Percentiles rank a stretch among this genome's conserved stretches.
phyloP scores from a whole-genome alignment of 1,139 yeast genomes.

The Saccharomyces pastorianus region DNA sequence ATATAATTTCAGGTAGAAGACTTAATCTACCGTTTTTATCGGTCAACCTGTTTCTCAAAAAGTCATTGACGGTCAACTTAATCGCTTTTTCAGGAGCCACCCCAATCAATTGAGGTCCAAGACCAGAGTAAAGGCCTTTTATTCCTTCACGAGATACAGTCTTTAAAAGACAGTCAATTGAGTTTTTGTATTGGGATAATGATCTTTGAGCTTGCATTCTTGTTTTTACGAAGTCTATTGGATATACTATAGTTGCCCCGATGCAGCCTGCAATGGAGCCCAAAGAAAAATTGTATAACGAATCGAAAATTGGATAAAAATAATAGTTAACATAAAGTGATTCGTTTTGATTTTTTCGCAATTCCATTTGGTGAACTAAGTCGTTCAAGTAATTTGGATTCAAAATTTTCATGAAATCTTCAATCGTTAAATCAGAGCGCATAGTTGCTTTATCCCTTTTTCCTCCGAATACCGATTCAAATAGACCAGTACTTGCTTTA shows the following conservation, averaged over 20 bases:
- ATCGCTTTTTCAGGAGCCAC: constrained; percentile 99
- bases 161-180: constrained; percentile 77
- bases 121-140: constrained; percentile 81
- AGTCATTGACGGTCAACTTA: constrained; percentile 87
- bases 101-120: constrained; percentile 90
- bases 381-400: constrained; percentile 48
- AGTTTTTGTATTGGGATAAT: constrained; percentile 59
- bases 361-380: constrained; percentile 44
- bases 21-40: constrained; percentile 49
- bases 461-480: constrained; percentile 13
- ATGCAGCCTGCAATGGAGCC: constrained; percentile 97
- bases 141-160: constrained; percentile 73
- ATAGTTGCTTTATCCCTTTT: constrained; percentile 11
- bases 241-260: constrained; percentile 97
- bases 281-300: constrained; percentile 76
- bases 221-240: constrained; percentile 92
- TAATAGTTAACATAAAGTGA: constrained; percentile 32
- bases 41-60: constrained; percentile 68
- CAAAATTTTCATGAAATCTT: constrained; percentile 37
- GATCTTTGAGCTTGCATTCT: constrained; percentile 95
- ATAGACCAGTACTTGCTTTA: constrained; percentile 11
- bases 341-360: constrained; percentile 22
- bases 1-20: constrained; percentile 64
- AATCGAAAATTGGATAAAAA: constrained; percentile 59
- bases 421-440: constrained; percentile 30